Base-by-base conservation (phyloP, 345 rosid genomes). In the Zanthoxylum bungeanum region DNA sequence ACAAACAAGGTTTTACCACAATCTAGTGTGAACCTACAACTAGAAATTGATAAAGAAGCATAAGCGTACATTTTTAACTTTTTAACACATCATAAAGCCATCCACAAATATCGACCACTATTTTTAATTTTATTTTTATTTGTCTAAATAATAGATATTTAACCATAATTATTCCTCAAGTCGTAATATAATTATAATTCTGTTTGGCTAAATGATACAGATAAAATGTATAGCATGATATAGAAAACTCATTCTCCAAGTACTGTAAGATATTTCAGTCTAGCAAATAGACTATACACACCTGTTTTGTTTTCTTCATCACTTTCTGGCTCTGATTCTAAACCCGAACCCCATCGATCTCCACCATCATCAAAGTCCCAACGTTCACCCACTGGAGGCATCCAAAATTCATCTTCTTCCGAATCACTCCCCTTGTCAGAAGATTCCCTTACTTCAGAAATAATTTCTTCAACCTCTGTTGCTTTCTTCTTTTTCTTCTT, bases 331-430 rank as follows among this genome's bases (percentile, higher is more conserved):
- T 59, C 91, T 4, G 72, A 64, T 53, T 89, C 90, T 19, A 80
- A 84, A 69, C 71, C 91, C 9, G 93, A 91, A 77, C 85, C 88
- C 91, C 93, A 85, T 59, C 89, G 75, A 77, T 79, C 88, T 58
- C 82, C 84, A 70, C 87, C 87, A 21, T 85, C 86, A 22, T 89
- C 92, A 49, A 81, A 84, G 83, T 85, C 97, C 86, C 96, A 89
- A 2, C 97, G 90, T 3, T 87, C 89, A n/a, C 97, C 97, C 30
- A 24, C 80, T 0, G 95, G 91, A 31, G 98, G 98, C 80, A 91
- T 77, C 98, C 98, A 91, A 81, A 91, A 91, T 51, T 89, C 97
- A 39, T 52, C 74, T 33, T 82, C 93, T 69, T 87, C 97, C 0
- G 75, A 78, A 72, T 88, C 96, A 79, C 75, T 77, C 24, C 78